Percentiles rank a stretch among this genome's conserved stretches.
Evolutionary conservation across 116 monocot genomes (phyloP).

Genomic region (Dioscorea cayenensis): DNA sequence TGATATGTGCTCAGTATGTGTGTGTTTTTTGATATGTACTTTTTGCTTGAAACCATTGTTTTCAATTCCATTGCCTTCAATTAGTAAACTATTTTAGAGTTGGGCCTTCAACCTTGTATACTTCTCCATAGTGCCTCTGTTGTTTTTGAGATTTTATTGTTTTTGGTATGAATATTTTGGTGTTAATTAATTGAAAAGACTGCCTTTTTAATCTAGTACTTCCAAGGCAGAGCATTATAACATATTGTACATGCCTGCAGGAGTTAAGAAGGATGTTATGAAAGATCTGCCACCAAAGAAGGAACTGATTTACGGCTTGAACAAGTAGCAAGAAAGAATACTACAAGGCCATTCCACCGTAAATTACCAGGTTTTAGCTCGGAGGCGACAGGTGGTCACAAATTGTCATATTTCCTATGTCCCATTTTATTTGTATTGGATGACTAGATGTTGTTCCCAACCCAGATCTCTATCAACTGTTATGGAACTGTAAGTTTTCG

Average conservation of each 20-base stretch:
- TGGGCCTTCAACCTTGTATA: too few species aligned
- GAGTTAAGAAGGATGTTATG: constrained; percentile 98
- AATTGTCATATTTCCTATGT: background rate
- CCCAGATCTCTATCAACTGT: constrained; percentile 97
- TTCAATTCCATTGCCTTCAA: too few species aligned
- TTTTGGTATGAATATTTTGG: too few species aligned
- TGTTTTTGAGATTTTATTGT: too few species aligned
- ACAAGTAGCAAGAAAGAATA: constrained; percentile 88
- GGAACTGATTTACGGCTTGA: constrained; percentile 95
- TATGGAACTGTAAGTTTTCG: constrained; percentile 99
- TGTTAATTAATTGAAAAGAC: background rate
- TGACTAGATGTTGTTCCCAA: constrained; percentile 4
- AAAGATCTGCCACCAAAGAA: constrained; percentile 98
- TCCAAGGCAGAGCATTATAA: background rate
- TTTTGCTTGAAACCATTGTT: too few species aligned
- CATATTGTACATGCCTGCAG: constrained; percentile 19
- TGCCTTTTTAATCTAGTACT: background rate
- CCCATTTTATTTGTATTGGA: constrained; percentile 1
- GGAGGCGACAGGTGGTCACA: constrained; percentile 73
- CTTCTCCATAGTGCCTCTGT: too few species aligned
- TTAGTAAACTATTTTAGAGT: too few species aligned
- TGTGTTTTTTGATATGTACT: too few species aligned
- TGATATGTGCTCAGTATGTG: too few species aligned
- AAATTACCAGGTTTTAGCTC: constrained; percentile 88
- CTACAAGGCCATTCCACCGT: constrained; percentile 95